phyloP scores from a whole-genome alignment of 805 yeast species.

The Maudiozyma barnettii region DNA sequence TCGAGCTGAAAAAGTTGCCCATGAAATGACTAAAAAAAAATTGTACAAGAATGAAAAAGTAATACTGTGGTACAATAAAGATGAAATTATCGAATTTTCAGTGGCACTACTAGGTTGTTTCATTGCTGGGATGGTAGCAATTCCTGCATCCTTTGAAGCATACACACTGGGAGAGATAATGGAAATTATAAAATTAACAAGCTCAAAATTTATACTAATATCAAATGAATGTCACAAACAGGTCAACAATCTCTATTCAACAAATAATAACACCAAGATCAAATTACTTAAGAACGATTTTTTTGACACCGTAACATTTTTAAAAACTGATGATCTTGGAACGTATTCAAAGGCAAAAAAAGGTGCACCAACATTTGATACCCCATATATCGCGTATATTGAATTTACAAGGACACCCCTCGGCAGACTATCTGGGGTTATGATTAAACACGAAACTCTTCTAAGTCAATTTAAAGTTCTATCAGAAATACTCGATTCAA shows the following conservation, averaged over 20 bases:
- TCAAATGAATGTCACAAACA: slow-evolving; percentile 72
- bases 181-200: slow-evolving; percentile 62
- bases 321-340: slow-evolving; percentile 83
- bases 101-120: slow-evolving; percentile 86
- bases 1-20: slow-evolving; percentile 81
- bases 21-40: slow-evolving; percentile 16
- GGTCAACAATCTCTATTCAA: slow-evolving; percentile 52
- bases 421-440: slow-evolving; percentile 89
- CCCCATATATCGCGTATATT: slow-evolving; percentile 83
- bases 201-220: slow-evolving; percentile 66
- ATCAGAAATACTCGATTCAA: slow-evolving; percentile 57
- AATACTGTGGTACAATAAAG: slow-evolving; percentile 69
- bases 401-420: slow-evolving; percentile 85
- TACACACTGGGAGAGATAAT: slow-evolving; percentile 55
- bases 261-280: slow-evolving; percentile 28
- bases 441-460: slow-evolving; percentile 79
- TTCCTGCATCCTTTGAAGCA: slow-evolving; percentile 74
- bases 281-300: slow-evolving; percentile 26
- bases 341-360: slow-evolving; percentile 51
- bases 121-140: slow-evolving; percentile 88
- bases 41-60: slow-evolving; percentile 78
- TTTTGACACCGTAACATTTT: slow-evolving; percentile 23
- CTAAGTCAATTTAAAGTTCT: slow-evolving; percentile 80
- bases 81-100: slow-evolving; percentile 77
- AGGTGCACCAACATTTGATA: slow-evolving; percentile 53